Evolutionary conservation across 169 alveolate species (phyloP).

Genomic region (Plasmodium reichenowi): DNA sequence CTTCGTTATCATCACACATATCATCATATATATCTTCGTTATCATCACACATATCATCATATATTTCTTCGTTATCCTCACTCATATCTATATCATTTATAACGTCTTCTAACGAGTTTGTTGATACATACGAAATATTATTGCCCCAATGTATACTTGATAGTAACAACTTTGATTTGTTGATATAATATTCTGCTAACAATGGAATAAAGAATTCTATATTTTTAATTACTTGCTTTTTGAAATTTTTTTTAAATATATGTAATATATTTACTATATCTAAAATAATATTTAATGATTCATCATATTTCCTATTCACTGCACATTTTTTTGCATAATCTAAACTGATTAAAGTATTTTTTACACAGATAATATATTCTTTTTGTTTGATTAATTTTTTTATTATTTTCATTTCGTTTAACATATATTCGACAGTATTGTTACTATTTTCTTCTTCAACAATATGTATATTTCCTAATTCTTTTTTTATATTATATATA

Average conservation of each 20-base stretch:
- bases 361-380: conserved; percentile 44
- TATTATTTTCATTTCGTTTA: conserved; percentile 64
- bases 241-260: conserved; percentile 48
- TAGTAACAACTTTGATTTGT: conserved; percentile 33
- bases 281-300: conserved; percentile 29
- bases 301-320: conserved; percentile 56
- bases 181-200: conserved; percentile 39
- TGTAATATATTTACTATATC: conserved; percentile 35
- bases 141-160: conserved; percentile 66
- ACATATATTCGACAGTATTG: conserved; percentile 35
- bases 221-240: conserved; percentile 29
- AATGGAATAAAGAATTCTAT: conserved; percentile 53
- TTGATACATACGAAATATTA: conserved; percentile 46
- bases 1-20: not conserved
- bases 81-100: conserved; percentile 26
- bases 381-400: conserved; percentile 44
- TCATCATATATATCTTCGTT: conserved; percentile 4
- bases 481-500: conserved; percentile 17
- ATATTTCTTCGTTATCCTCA: too few species aligned
- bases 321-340: conserved; percentile 69
- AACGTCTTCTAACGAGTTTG: conserved; percentile 19
- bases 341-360: conserved; percentile 29
- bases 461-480: conserved; percentile 21
- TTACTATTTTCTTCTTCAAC: conserved; percentile 20
- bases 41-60: too few species aligned